Percentiles rank a stretch among this genome's conserved stretches.
Conservation (phyloP, 805 yeast genomes). For the Schwanniomyces occidentalis region DNA sequence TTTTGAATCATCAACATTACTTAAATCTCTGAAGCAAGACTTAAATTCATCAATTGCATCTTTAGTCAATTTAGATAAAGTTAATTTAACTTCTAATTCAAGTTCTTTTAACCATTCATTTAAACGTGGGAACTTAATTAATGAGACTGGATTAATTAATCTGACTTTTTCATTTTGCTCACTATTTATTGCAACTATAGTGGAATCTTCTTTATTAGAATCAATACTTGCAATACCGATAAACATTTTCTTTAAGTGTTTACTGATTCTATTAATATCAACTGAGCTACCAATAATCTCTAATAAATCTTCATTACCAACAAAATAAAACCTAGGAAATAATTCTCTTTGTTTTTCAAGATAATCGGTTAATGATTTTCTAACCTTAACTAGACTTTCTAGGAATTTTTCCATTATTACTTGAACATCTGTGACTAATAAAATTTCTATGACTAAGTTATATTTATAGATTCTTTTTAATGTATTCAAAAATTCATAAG, state of each 20-base stretch:
- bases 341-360: slow-evolving; percentile 74
- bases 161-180: slow-evolving; percentile 60
- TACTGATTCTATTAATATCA: slow-evolving; percentile 48
- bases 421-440: slow-evolving; percentile 50
- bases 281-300: slow-evolving; percentile 73
- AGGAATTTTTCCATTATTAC: slow-evolving; percentile 47
- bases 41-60: slow-evolving; percentile 25
- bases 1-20: not conserved
- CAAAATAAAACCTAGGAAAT: slow-evolving; percentile 81
- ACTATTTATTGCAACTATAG: slow-evolving; percentile 54
- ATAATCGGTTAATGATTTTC: slow-evolving; percentile 70
- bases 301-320: slow-evolving; percentile 87
- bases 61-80: slow-evolving; percentile 42
- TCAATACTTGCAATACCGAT: slow-evolving; percentile 54
- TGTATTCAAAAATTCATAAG: slow-evolving; percentile 58
- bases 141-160: slow-evolving; percentile 44
- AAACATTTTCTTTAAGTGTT: slow-evolving; percentile 71
- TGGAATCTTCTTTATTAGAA: slow-evolving; percentile 28
- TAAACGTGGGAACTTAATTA: slow-evolving; percentile 42
- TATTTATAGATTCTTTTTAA: slow-evolving; percentile 51
- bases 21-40: not conserved
- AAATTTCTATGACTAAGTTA: slow-evolving; percentile 55
- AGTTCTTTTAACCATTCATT: slow-evolving; percentile 63
- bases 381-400: slow-evolving; percentile 58
- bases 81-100: slow-evolving; percentile 51